Evolutionary conservation across 345 rosid species (phyloP), one percentile per base, ranked within the genome.

Genomic region (Crucihimalaya himalaica): DNA sequence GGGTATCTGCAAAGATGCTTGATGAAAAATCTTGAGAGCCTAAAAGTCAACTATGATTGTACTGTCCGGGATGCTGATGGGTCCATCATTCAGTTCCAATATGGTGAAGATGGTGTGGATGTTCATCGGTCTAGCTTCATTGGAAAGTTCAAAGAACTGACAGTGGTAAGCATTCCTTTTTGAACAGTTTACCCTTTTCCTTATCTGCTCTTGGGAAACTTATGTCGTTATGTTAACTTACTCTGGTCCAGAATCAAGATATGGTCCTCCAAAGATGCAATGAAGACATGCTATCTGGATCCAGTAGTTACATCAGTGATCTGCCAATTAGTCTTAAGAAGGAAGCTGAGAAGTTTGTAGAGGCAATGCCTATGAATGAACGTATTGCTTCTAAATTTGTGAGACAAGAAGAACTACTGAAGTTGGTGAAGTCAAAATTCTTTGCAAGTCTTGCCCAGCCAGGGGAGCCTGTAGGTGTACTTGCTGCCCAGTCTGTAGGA

Each of bases 41-140:
- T 95, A 60, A 95, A 88, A 84, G 86, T 95, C 69, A 72, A 80
- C 72, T 95, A 95, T 75, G 99, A 95, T 80, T 86, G 88, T 72
- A 95, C 94, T 39, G 99, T 95, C 74, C 98, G 99, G 66, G 99
- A 95, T 75, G 83, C 92, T 63, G 99, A 92, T 82, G 96, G 97
- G 63, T 95, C 99, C 62, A 78, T 95, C 63, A 82, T 95, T 72
- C 99, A 95, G 77, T 95, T 95, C 74, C 80, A 77, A 25, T 95
- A 95, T 84, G 99, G 99, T 66, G 99, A 95, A 83, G 99, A 95
- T 77, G 98, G 99, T 5, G 86, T 95, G 63, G 99, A 95, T 80
- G 99, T 95, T 78, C 98, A 92, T 78, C 83, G 80, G 52, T 88
- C 94, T 54, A 84, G 96, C 73, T 95, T 92, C 75, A 83, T 92